Evolutionary conservation across 2,329 filamentous ascomycete species (phyloP), one percentile per base, ranked within the genome.

Genomic region (Nemania serpens): DNA sequence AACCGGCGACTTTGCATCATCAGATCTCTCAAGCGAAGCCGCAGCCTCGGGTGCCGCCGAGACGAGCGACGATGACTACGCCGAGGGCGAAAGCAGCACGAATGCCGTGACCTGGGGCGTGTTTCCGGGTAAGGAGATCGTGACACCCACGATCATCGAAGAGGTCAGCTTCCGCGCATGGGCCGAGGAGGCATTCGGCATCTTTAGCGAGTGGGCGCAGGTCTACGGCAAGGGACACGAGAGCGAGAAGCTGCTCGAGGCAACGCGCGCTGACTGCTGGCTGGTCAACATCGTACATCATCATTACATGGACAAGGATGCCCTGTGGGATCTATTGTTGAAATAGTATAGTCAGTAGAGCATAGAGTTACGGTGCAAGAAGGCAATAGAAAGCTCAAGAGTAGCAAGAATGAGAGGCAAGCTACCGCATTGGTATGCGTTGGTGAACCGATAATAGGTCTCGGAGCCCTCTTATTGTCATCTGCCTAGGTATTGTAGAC

Each of bases 41-140:
- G 69, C 72, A 34, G 70, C 49, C 49, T 29, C 52, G 4, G 43
- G 10, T 2, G 10, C 18, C 10, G 20, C 29, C 3, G 50, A 36
- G 13, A 18, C 56, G 9, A 54, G 36, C 36, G 20, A 59, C 17
- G 42, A 58, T 5, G 48, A 18, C 4, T 59, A 63, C 39, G 11
- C 12, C 37, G 29, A 10, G 69, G 76, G 77, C 20, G 76, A 75
- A 70, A 76, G 77, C 29, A 88, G 85, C 69, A 94, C 96, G 33
- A 97, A 98, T 72, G 93, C 94, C 0, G 95, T 99, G 1, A 99
- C 95, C 0, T 98, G 94, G 94, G 94, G 94, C 53, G 91, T 93
- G 0, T 98, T 98, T 77, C 90, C 91, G 0, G 92, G 92, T 43
- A 97, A 97, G 78, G 94, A 98, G 76, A 98, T 98, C 72, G 86